Evolutionary conservation across 352 stramenopile species (phyloP), one percentile per base, ranked within the genome.

Genomic region (Poterioochromonas sp.): DNA sequence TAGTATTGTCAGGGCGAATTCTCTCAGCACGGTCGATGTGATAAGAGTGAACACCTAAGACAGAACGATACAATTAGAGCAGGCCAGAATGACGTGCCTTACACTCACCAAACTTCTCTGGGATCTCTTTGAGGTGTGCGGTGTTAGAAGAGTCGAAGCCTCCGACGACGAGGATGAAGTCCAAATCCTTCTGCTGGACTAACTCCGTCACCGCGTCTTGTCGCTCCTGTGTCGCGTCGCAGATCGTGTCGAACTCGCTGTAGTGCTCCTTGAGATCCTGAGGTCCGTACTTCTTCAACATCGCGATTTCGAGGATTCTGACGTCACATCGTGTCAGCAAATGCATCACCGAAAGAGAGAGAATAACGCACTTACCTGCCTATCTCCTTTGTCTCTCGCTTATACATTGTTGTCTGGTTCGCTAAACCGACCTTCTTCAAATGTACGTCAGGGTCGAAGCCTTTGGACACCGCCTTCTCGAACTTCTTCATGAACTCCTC

Each of bases 341-440:
- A 49, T 69, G 5, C 5, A 18, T 49, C n/a, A n/a, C 18, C 18
- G 41, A 41, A 69, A 69, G 5, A 18, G 18, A 41, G 18, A 69
- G 5, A 69, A 69, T 49, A 49, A 69, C 18, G 18, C 18, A 18
- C 18, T 51, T 51, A 51, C 73, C 82, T 44, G 0, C 82, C 82
- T 39, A 85, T 85, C 26, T 79, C 77, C 40, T 82, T 80, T 12
- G 82, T 85, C 80, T 93, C 89, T 73, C 90, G 88, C 84, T 93
- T 93, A 82, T 93, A 93, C 89, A 93, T 93, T 44, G 89, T 93
- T 26, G 89, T 93, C 83, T 93, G 89, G 84, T 93, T 93, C 12
- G 89, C 89, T 35, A 93, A 80, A 43, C 89, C 89, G 51, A 93
- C 81, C 81, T 92, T 93, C 2, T 84, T 54, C 26, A 93, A 84